Evolutionary conservation across 495 filamentous ascomycete genomes (phyloP), one percentile per base, ranked within the genome.

Genomic region (Schizothecium vesticola): DNA sequence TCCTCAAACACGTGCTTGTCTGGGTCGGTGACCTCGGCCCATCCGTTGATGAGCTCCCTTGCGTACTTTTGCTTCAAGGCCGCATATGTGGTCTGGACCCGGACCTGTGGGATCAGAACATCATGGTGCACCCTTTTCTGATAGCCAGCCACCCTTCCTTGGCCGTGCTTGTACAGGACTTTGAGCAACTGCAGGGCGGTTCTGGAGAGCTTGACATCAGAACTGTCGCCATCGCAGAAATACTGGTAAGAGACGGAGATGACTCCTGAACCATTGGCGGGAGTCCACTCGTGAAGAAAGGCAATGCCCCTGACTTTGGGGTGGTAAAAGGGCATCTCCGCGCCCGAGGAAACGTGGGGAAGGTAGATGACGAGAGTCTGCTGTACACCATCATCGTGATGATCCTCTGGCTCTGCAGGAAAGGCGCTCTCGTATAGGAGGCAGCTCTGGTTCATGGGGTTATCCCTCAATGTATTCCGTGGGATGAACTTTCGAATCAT

Each of bases 1-100:
- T 98, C 94, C 75, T 98, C 95, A 76, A 96, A 97, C 9, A 97
- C 92, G 77, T 98, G 93, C 76, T 97, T 98, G 23, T 82, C 83
- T 0, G 93, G 91, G 75, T 97, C 93, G 2, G 94, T 97, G 59
- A 83, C 82, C 79, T 98, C 94, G 13, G 86, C 87, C 95, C 96
- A 98, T 9, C 75, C 75, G 25, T 84, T 76, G 25, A 90, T 88
- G 21, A 99, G 81, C 13, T 75, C 71, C 3, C 83, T 79, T 0
- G 91, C 92, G 77, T 98, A 92, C 61, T 85, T 88, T 22, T 82
- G 76, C 77, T 97, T 96, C 9, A 99, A 84, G n/a, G 85, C 82
- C 1, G 89, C 78, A 75, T 97, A 98, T 0, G 88, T 94, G 74
- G 93, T 86, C 74, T 97, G 92, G 28, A 92, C 84, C 4, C 82